phyloP scores from a whole-genome alignment of 1,139 yeast species.

The Pichia sp. region DNA sequence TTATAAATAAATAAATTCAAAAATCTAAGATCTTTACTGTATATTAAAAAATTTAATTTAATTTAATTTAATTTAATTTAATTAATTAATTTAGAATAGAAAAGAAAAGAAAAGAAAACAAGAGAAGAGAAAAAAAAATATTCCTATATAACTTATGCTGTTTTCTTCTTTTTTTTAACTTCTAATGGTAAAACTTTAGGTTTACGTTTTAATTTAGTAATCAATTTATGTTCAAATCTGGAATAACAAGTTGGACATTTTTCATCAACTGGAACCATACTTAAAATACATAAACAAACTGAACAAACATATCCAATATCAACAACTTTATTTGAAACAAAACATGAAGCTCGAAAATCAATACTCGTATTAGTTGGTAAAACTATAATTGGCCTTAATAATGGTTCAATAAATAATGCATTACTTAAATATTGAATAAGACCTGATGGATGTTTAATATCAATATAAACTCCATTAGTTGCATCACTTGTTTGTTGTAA shows the following conservation, averaged over 20 bases:
- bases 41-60: no score
- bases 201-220: conserved; percentile 47
- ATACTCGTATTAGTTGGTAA: conserved; percentile 82
- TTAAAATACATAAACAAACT: conserved; percentile 75
- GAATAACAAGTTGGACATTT: conserved; percentile 68
- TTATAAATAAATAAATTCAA: no score
- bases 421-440: conserved; percentile 66
- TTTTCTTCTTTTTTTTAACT: conserved; percentile 23
- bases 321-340: conserved; percentile 78
- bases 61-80: no score
- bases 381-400: conserved; percentile 63
- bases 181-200: conserved; percentile 36
- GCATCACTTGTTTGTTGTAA: conserved; percentile 96
- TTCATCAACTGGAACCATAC: conserved; percentile 46
- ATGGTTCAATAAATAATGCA: conserved; percentile 79
- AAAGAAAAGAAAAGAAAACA: no score
- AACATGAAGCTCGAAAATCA: conserved; percentile 93
- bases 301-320: conserved; percentile 94
- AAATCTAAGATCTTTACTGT: no score
- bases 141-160: background rate
- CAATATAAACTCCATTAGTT: conserved; percentile 83
- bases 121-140: no score
- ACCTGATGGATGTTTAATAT: conserved; percentile 68
- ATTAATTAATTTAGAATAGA: no score
- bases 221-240: conserved; percentile 49